Conservation (phyloP, 495 filamentous ascomycete species). For the Xylaria scruposa region DNA sequence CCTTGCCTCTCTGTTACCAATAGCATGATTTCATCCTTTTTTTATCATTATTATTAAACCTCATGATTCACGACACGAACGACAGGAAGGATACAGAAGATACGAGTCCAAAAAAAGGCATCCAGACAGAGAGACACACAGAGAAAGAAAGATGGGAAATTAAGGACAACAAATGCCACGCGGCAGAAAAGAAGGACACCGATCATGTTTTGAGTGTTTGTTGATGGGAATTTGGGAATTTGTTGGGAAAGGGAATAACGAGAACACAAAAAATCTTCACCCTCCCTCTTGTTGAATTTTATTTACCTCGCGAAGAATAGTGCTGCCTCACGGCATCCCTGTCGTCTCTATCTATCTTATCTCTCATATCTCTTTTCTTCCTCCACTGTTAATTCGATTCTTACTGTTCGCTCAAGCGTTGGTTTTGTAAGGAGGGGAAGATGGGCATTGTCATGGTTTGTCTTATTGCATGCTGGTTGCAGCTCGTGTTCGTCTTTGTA, state of each 20-base stretch:
- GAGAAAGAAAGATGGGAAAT: conserved; percentile 19
- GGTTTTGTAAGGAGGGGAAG: neutral
- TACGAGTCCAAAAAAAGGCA: conserved; percentile 10
- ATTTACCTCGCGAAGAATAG: conserved; percentile 32
- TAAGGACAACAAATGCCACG: conserved; percentile 9
- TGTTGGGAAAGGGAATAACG: neutral
- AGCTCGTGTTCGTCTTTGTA: conserved; percentile 14
- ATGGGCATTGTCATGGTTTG: conserved; percentile 1
- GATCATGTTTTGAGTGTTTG: neutral
- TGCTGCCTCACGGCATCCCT: conserved; percentile 55
- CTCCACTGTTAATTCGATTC: conserved; percentile 16
- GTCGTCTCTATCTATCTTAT: conserved; percentile 37
- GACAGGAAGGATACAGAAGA: conserved; percentile 33
- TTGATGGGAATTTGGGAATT: neutral
- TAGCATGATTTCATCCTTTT: neutral
- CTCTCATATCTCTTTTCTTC: conserved; percentile 18
- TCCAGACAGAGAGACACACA: conserved; percentile 26
- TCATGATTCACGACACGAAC: conserved; percentile 36
- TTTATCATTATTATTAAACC: conserved; percentile 13
- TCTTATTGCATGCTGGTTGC: conserved; percentile 21
- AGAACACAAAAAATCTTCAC: neutral
- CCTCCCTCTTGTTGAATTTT: neutral
- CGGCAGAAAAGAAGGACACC: conserved; percentile 11
- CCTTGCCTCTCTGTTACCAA: neutral
- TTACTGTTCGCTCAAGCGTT: conserved; percentile 15